These are phyloP conservation scores for Arachnomyces sp. DNA, from an alignment of 2,329 filamentous ascomycete genomes.

Conservation along the genomic window DNA sequence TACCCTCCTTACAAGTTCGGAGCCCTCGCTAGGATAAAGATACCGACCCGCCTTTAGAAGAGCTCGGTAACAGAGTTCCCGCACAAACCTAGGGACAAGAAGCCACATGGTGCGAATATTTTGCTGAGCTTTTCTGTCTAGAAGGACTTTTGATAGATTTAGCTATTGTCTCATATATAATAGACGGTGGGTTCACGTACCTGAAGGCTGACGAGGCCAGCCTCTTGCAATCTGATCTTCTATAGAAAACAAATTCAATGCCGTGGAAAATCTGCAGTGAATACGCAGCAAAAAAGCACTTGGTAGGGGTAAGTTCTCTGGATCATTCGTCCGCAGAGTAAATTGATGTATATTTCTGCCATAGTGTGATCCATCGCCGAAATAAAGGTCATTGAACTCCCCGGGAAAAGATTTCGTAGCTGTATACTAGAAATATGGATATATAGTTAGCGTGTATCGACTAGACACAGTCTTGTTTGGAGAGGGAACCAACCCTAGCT, in stretches of 20 bases:
- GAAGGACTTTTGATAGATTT: neutral
- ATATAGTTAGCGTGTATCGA: neutral
- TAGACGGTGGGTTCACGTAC: neutral
- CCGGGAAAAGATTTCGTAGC: neutral
- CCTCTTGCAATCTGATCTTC: slow-evolving; percentile 8
- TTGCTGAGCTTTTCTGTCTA: neutral
- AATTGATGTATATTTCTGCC: slow-evolving; percentile 4
- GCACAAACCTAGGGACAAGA: slow-evolving; percentile 3
- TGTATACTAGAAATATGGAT: neutral
- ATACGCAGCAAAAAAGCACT: slow-evolving; percentile 6
- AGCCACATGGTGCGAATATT: slow-evolving; percentile 3
- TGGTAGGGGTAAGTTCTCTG: slow-evolving; percentile 4
- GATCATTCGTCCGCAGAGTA: slow-evolving; percentile 5
- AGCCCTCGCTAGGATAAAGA: slow-evolving; percentile 2
- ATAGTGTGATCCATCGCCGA: neutral
- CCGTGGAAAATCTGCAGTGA: slow-evolving; percentile 9
- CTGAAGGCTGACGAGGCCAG: slow-evolving; percentile 6
- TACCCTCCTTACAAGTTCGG: neutral
- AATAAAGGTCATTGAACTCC: neutral
- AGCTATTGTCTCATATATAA: neutral
- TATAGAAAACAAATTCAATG: slow-evolving; percentile 10
- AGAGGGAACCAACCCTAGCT: neutral
- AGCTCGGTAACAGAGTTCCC: neutral
- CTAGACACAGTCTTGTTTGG: neutral
- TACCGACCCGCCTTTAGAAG: neutral